A percentile compares a stretch with the other conserved stretches of the same genome.
Evolutionary conservation across 73 alveolate genomes (phyloP).

Genomic region (Tetrahymena elliotti): DNA sequence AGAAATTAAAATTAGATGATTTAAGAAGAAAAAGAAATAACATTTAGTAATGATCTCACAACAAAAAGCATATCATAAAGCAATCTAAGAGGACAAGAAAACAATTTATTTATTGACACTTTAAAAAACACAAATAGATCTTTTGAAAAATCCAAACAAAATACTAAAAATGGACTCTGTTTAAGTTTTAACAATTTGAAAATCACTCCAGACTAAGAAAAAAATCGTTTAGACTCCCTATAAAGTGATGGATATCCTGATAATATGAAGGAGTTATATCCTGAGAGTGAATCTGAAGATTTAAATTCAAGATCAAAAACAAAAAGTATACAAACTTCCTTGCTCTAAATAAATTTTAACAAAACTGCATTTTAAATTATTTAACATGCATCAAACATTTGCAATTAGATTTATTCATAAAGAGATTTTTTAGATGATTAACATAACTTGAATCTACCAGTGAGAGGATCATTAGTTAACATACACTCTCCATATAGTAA

Average conservation of each 20-base stretch:
- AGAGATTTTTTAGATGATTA: neutral
- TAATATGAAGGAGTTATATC: neutral
- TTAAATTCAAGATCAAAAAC: neutral
- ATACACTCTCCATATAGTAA: neutral
- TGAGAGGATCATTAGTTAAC: neutral
- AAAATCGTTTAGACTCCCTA: neutral
- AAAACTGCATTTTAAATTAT: neutral
- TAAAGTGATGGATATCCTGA: neutral
- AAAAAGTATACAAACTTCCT: neutral
- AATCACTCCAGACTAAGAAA: neutral
- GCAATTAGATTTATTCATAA: neutral
- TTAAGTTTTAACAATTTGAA: neutral
- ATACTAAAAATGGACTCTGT: neutral
- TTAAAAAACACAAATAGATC: neutral
- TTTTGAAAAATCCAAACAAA: neutral
- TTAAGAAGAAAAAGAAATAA: neutral
- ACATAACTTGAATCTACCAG: neutral
- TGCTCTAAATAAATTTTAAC: neutral
- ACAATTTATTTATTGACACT: neutral
- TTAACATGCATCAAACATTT: neutral
- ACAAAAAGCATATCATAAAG: neutral
- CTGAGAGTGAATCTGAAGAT: neutral
- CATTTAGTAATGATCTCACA: neutral
- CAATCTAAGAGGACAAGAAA: neutral
- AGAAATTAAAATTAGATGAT: neutral